phyloP scores from a whole-genome alignment of 2,329 filamentous ascomycete genomes.

The Talaromyces albobiverticillius region DNA sequence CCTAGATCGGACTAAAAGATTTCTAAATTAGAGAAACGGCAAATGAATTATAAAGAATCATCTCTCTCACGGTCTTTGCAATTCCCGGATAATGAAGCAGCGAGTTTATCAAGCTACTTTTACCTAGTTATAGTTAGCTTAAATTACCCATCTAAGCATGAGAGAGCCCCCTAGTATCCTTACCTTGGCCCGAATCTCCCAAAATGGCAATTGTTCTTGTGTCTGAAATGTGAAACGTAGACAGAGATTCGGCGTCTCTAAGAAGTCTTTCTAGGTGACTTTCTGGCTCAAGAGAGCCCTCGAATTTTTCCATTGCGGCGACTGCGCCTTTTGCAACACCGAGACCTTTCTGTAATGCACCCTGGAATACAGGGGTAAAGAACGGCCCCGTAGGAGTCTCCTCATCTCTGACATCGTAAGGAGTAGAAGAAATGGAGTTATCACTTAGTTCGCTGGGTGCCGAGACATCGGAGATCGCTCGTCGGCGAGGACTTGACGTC shows the following conservation, averaged over 20 bases:
- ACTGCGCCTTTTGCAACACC: not conserved
- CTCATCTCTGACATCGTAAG: conserved; percentile 1
- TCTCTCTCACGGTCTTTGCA: conserved; percentile 1
- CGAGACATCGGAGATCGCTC: not conserved
- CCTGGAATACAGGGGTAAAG: not conserved
- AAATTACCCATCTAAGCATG: not conserved
- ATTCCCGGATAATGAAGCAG: conserved; percentile 5
- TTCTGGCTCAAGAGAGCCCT: not conserved
- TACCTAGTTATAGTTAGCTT: not conserved
- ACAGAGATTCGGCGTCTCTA: not conserved
- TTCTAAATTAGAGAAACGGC: too few species aligned
- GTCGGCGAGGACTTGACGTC: not conserved
- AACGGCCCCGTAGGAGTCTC: not conserved
- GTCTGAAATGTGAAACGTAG: not conserved
- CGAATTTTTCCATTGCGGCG: not conserved
- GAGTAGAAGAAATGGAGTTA: not conserved
- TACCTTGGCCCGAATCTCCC: conserved; percentile 3
- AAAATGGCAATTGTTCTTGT: conserved; percentile 2
- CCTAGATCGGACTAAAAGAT: not conserved
- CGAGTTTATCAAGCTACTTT: conserved; percentile 7
- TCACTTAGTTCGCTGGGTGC: not conserved
- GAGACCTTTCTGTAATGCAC: not conserved
- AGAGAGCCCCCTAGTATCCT: too few species aligned
- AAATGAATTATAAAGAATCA: not conserved
- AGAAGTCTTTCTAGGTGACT: not conserved